phyloP scores from a whole-genome alignment of 306 rosid species.

The Senna tora region DNA sequence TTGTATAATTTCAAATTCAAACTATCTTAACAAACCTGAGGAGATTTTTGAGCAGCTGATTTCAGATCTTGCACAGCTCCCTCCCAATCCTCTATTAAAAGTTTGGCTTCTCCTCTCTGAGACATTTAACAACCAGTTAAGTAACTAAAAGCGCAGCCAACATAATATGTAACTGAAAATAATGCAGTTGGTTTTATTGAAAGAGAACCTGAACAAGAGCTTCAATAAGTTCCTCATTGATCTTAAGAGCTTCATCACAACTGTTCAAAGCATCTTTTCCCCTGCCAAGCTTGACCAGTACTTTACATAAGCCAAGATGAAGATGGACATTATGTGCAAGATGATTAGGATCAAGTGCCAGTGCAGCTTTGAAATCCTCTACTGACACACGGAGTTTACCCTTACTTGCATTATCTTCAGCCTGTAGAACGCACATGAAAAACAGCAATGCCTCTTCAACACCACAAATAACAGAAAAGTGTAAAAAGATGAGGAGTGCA shows the following conservation, averaged over 20 bases:
- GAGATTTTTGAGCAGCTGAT: constrained; percentile 90
- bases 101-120: constrained; percentile 99
- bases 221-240: constrained; percentile 75
- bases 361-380: constrained; percentile 82
- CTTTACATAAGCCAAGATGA: constrained; percentile 92
- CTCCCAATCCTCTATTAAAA: constrained; percentile 92
- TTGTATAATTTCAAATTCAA: constrained; percentile 11
- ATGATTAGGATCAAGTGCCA: constrained; percentile 85
- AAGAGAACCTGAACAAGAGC: constrained; percentile 89
- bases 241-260: constrained; percentile 81
- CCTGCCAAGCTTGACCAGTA: constrained; percentile 84
- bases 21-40: constrained; percentile 63
- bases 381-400: constrained; percentile 91
- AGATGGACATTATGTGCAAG: constrained; percentile 87
- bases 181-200: neutral
- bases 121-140: constrained; percentile 37
- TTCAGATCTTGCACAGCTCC: constrained; percentile 95
- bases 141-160: constrained; percentile 21
- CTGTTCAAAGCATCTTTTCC: constrained; percentile 94
- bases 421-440: constrained; percentile 55
- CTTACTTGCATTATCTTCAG: constrained; percentile 86
- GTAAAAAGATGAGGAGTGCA: constrained; percentile 19
- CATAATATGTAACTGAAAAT: constrained; percentile 13
- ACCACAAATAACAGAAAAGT: constrained; percentile 28
- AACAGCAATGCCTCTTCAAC: constrained; percentile 31